Evolutionary conservation across 208 protist species (phyloP), one percentile per base, ranked within the genome.

Genomic region (Acanthamoeba lenticulata): DNA sequence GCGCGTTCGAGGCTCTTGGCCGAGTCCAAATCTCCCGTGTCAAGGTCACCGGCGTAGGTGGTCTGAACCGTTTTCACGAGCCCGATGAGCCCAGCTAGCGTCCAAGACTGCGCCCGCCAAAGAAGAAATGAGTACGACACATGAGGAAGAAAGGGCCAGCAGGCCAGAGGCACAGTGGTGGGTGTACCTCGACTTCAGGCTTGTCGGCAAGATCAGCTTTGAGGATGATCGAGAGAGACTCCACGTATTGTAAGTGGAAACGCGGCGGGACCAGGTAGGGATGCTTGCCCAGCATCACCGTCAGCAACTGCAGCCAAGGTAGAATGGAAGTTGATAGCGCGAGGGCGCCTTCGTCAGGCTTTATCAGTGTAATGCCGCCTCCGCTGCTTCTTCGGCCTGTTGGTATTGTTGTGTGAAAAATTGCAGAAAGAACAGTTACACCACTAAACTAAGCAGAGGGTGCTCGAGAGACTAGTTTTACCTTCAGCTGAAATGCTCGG

Each of bases 211-310:
- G 69, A 29, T 81, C 69, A 5, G 19, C 69, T 32, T 81, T 81
- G 69, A 81, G 69, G 19, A 81, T 45, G 13, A 81, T 32, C 21
- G 40, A 44, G 4, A 81, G 34, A 45, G 36, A 45, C 21, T 32
- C 69, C 9, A 81, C 69, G 38, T 36, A 44, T 19, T 81, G 69
- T 7, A 81, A 36, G 38, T 81, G 69, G 45, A 38, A 47, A 11
- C 38, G 17, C 9, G 69, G 69, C 40, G 69, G 69, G 5, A 81
- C 13, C 7, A 81, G 69, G 38, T 81, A 47, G 7, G 69, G 69
- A 49, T 81, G 69, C 69, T 81, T 81, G 19, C 69, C 38, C 38
- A 81, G 69, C 34, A 81, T 21, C 36, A 81, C 69, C 69, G 69
- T 81, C 69, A 81, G 24, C 6, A 81, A 36, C 69, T 81, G 69